These are phyloP conservation scores for Thyridium curvatum DNA, from an alignment of 2,329 filamentous ascomycete genomes.

Conservation along the genomic window DNA sequence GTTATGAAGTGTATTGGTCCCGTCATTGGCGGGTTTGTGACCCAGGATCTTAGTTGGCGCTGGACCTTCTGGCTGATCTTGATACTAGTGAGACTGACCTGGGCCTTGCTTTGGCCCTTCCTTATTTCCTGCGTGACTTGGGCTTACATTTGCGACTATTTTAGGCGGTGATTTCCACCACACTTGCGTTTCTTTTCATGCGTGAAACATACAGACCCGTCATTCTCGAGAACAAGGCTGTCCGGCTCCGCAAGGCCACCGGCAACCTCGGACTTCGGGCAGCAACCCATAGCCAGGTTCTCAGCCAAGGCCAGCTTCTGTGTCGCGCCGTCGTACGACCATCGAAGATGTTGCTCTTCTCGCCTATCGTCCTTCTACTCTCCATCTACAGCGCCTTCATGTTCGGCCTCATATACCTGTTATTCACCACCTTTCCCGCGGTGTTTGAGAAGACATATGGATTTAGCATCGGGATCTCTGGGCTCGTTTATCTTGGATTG, in stretches of 20 bases:
- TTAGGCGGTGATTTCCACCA: too few species aligned
- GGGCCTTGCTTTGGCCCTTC: too few species aligned
- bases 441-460: constrained; percentile 35
- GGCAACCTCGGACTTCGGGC: constrained; percentile 47
- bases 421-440: constrained; percentile 43
- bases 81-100: constrained; percentile 23
- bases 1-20: too few species aligned
- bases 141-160: too few species aligned
- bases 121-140: too few species aligned
- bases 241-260: constrained; percentile 38
- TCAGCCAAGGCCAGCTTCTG: constrained; percentile 31
- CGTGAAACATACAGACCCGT: constrained; percentile 42
- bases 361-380: constrained; percentile 34
- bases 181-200: constrained; percentile 30
- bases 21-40: constrained; percentile 36
- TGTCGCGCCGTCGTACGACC: constrained; percentile 37
- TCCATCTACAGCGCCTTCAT: constrained; percentile 36
- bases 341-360: constrained; percentile 38
- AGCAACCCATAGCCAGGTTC: constrained; percentile 4
- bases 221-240: constrained; percentile 34
- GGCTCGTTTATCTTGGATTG: constrained; percentile 42
- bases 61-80: constrained; percentile 44
- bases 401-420: constrained; percentile 42
- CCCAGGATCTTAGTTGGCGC: constrained; percentile 36
- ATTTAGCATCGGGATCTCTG: constrained; percentile 28